These are phyloP conservation scores for Coleophoma eucalyptorum DNA, from an alignment of 2,329 filamentous ascomycete genomes.

Conservation along the genomic window DNA sequence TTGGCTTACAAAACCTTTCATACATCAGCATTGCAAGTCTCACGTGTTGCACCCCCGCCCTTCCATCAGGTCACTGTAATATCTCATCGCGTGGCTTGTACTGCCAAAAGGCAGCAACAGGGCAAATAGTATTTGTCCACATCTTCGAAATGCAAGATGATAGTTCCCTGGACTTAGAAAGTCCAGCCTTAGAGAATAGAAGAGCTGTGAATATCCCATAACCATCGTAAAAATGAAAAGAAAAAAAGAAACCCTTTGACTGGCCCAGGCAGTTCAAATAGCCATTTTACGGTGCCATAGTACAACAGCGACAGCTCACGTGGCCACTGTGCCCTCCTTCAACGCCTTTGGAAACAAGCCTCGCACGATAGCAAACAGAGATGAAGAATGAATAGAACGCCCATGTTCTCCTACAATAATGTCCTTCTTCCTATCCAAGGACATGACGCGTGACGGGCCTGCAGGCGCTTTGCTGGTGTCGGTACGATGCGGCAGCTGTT, in stretches of 20 bases:
- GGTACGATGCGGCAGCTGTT: constrained; percentile 2
- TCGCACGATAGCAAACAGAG: constrained; percentile 24
- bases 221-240: not conserved
- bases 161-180: too few relatives aligned
- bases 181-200: too few relatives aligned
- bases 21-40: too few relatives aligned
- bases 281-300: constrained; percentile 5
- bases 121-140: too few relatives aligned
- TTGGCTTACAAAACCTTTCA: too few relatives aligned
- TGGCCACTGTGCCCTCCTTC: constrained; percentile 4
- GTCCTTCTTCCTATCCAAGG: constrained; percentile 20
- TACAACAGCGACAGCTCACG: not conserved
- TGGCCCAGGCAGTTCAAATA: not conserved
- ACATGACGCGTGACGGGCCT: constrained; percentile 28
- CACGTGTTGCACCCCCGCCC: too few relatives aligned
- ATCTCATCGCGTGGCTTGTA: too few relatives aligned
- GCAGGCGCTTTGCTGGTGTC: constrained; percentile 10
- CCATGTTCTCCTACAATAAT: constrained; percentile 11
- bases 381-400: constrained; percentile 9
- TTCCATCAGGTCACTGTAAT: too few relatives aligned
- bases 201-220: not conserved
- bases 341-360: constrained; percentile 22
- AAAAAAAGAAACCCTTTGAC: not conserved
- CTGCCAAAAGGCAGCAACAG: too few relatives aligned
- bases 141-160: too few relatives aligned